Evolutionary conservation across 495 filamentous ascomycete genomes (phyloP), one percentile per base, ranked within the genome.

Genomic region (Aspergillus coremiiformis): DNA sequence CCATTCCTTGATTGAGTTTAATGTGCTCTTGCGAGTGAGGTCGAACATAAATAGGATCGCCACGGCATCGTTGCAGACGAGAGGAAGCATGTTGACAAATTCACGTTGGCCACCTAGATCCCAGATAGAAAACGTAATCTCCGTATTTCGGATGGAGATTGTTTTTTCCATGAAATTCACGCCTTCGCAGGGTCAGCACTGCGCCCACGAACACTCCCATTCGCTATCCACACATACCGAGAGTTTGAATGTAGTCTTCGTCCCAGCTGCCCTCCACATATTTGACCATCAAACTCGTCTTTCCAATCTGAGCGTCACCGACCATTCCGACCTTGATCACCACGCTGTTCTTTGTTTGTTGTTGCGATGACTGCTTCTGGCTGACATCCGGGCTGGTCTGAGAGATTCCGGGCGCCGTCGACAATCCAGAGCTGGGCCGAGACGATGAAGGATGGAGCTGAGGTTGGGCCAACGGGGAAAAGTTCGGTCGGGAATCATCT

Each of bases 81-180:
- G 80, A 6, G 93, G 93, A 33, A 98, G 77, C 93, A 98, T 98
- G 73, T 98, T 98, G 66, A 98, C 93, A 55, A 98, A 98, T 69
- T 98, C 93, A 58, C 93, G 83, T 74, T 98, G 93, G 56, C 93
- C 93, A 60, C 93, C 93, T 30, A 98, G 75, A 78, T 98, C 93
- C 93, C 93, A 98, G 65, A 98, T 98, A 39, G 88, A 94, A 71
- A 98, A 98, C 29, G 93, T 98, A 61, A 98, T 97, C 67, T 98
- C 93, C n/a, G 93, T 98, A 68, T 97, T 97, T 49, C 93, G 90
- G 67, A 98, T 98, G 50, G 87, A 92, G 65, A 98, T 97, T 10
- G 93, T 98, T 74, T 98, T 98, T 69, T 98, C 93, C 93, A 98
- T 98, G 74, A 98, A 98, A 65, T 98, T 98, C 69, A 98, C 93